Evolutionary conservation across 2,329 filamentous ascomycete genomes (phyloP).

Genomic region (Pseudopyrenochaeta lycopersici): DNA sequence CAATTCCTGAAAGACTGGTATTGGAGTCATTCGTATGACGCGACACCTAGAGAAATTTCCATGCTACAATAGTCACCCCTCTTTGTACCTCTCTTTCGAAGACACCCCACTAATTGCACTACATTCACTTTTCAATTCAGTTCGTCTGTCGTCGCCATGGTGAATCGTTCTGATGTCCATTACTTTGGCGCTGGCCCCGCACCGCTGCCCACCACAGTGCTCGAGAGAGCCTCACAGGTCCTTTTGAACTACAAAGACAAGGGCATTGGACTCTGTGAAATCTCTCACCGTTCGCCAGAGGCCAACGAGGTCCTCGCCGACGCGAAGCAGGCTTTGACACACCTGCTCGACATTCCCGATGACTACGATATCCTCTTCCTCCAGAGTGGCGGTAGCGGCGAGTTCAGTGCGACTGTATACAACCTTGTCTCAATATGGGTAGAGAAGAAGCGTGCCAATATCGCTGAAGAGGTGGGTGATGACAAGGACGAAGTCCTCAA

Average conservation of each 20-base stretch:
- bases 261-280: slow-evolving; percentile 87
- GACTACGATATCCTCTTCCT: slow-evolving; percentile 91
- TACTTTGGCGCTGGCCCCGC: slow-evolving; percentile 94
- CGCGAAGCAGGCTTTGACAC: slow-evolving; percentile 76
- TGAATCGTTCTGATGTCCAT: slow-evolving; percentile 75
- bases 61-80: slow-evolving; percentile 6
- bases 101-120: slow-evolving; percentile 2
- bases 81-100: slow-evolving; percentile 8
- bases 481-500: slow-evolving; percentile 66
- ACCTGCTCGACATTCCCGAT: slow-evolving; percentile 81
- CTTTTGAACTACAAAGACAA: slow-evolving; percentile 83
- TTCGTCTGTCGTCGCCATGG: slow-evolving; percentile 61
- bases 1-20: slow-evolving; percentile 11
- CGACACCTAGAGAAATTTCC: slow-evolving; percentile 26
- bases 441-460: slow-evolving; percentile 68
- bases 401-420: slow-evolving; percentile 85
- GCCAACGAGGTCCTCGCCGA: slow-evolving; percentile 82
- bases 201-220: slow-evolving; percentile 80
- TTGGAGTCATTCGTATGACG: slow-evolving; percentile 43
- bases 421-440: slow-evolving; percentile 89
- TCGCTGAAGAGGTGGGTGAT: slow-evolving; percentile 64
- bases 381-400: slow-evolving; percentile 84
- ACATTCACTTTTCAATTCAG: neutral
- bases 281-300: slow-evolving; percentile 84
- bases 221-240: slow-evolving; percentile 78